These are phyloP conservation scores for Amphicarpaea edgeworthii DNA, from an alignment of 306 rosid genomes.

Conservation along the genomic window DNA sequence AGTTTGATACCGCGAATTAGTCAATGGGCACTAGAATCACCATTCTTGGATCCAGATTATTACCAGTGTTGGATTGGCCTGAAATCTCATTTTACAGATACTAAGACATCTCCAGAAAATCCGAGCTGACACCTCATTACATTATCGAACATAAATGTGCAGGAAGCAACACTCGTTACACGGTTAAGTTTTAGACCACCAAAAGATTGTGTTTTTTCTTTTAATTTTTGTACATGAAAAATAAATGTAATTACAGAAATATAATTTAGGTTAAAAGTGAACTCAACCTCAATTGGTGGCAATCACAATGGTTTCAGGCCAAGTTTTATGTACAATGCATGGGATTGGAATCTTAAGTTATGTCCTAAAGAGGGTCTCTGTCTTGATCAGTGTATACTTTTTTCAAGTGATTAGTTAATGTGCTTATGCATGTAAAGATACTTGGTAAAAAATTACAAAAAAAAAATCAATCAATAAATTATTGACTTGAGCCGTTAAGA, in stretches of 20 bases:
- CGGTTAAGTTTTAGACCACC: no score
- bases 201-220: not conserved
- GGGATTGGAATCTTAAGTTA: not conserved
- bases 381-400: no score
- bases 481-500: no score
- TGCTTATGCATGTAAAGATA: no score
- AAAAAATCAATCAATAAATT: no score
- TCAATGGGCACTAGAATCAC: constrained; percentile 83
- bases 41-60: constrained; percentile 78
- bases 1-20: constrained; percentile 79
- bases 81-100: constrained; percentile 67
- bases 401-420: no score
- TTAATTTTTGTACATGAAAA: constrained; percentile 11
- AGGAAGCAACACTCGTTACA: no score
- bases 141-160: no score
- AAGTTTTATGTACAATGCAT: not conserved
- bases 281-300: not conserved
- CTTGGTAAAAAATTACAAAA: no score
- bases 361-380: not conserved
- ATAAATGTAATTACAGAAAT: not conserved
- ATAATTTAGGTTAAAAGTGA: not conserved
- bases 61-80: constrained; percentile 95
- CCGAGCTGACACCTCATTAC: no score
- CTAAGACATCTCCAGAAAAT: constrained; percentile 4
- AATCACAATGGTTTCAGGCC: not conserved